Evolutionary conservation across 2,329 filamentous ascomycete species (phyloP), one percentile per base, ranked within the genome.

Genomic region (Penicillium italicum): DNA sequence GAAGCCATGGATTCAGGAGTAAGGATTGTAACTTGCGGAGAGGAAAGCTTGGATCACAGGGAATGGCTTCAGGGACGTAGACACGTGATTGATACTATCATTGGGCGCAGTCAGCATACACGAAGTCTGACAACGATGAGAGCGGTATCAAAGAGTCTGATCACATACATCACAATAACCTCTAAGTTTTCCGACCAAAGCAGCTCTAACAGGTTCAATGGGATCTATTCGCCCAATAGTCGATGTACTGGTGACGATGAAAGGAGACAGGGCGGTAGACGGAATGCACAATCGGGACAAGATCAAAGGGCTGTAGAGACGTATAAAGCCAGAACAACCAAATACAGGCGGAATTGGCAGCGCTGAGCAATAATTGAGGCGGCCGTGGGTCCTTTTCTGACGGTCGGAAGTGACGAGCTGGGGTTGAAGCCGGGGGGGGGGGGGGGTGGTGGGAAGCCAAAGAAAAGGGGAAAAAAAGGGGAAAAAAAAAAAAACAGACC

Each of bases 1-100:
- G 90, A 92, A 56, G 90, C 86, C 90, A 94, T 94, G 50, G 49
- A 44, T 59, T 55, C 37, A 42, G 34, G 38, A 46, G 42, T 40
- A 47, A 45, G 48, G 45, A 42, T 50, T 59, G 42, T 44, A 55
- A 44, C 41, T 41, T 55, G 48, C 51, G 58, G 55, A 49, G 56
- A 61, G 43, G 46, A 40, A 57, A 58, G 56, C 62, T 56, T 57
- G 41, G n/a, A 63, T 60, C 56, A 60, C 60, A 46, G 54, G 55
- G 52, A 51, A 53, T 57, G 49, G 56, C 53, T 58, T 63, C 58
- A 62, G 48, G 56, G 56, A 61, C 57, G 50, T 44, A 41, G 50
- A 46, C 62, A 65, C 63, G 60, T 63, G 62, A 63, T 58, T 42
- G 31, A 43, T 38, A 52, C 52, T 48, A 44, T 62, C 53, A 53